Conservation (phyloP, 176 grass and related monocot species). For the Thalia dealbata region DNA sequence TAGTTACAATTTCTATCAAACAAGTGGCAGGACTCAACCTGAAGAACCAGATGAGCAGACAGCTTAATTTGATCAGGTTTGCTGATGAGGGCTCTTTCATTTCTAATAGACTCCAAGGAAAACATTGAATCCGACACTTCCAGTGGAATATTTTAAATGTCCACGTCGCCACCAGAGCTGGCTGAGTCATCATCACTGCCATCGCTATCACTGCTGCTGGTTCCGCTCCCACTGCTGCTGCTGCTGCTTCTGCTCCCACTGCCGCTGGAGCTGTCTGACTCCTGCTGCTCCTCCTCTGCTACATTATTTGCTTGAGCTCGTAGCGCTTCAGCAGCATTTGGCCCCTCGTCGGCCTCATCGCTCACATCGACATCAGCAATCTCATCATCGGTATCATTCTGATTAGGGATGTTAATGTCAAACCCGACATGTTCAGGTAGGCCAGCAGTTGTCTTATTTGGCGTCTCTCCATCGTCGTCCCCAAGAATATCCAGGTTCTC, state of each 20-base stretch:
- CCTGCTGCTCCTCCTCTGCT: conserved; percentile 37
- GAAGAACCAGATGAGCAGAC: too few relatives aligned
- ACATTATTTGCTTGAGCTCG: conserved; percentile 55
- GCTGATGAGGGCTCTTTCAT: too few relatives aligned
- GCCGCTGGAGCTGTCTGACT: conserved; percentile 45
- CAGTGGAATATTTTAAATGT: conserved; percentile 25
- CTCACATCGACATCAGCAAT: conserved; percentile 80
- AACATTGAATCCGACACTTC: too few relatives aligned
- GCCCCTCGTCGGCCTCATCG: conserved; percentile 55
- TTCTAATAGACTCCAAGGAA: too few relatives aligned
- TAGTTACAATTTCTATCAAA: too few relatives aligned
- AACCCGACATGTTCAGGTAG: conserved; percentile 25
- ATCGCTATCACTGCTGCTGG: conserved; percentile 52
- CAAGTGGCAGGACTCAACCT: too few relatives aligned
- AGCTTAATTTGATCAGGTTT: too few relatives aligned
- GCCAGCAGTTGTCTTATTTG: conserved; percentile 23
- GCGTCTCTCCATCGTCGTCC: conserved; percentile 51
- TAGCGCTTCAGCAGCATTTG: conserved; percentile 65
- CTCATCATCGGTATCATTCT: conserved; percentile 62
- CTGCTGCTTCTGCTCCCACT: conserved; percentile 42
- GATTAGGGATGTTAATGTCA: conserved; percentile 63
- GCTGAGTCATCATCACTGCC: conserved; percentile 54
- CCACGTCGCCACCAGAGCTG: conserved; percentile 46
- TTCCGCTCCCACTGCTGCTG: conserved; percentile 45
- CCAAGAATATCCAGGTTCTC: conserved; percentile 81